Conservation (phyloP, 352 stramenopile species). For the Blastocystis sp. region DNA sequence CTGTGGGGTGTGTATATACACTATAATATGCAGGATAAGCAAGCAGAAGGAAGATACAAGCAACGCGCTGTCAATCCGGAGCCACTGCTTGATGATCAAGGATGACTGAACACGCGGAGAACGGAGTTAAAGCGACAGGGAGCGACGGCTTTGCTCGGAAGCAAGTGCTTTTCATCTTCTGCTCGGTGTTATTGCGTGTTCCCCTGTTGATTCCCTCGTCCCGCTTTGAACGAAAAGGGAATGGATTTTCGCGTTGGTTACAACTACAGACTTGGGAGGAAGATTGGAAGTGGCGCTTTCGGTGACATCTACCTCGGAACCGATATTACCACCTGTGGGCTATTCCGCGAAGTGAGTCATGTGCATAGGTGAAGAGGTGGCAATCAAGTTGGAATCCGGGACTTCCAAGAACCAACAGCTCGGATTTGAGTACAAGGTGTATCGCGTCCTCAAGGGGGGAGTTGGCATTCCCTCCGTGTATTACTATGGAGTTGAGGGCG, state of each 20-base stretch:
- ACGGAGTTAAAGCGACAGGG: no score
- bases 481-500: constrained; percentile 93
- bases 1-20: no score
- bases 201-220: neutral
- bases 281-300: constrained; percentile 98
- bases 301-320: constrained; percentile 99
- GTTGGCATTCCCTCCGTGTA: constrained; percentile 94
- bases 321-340: constrained; percentile 78
- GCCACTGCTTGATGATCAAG: neutral
- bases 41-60: no score
- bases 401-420: constrained; percentile 92
- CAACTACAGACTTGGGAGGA: constrained; percentile 96
- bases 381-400: constrained; percentile 95
- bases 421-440: constrained; percentile 99
- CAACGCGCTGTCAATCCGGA: neutral
- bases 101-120: neutral
- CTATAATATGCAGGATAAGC: no score
- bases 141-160: neutral
- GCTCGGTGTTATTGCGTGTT: neutral
- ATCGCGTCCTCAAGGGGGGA: constrained; percentile 96
- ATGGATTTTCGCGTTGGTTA: constrained; percentile 94
- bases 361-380: constrained; percentile 82
- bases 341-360: neutral
- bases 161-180: neutral
- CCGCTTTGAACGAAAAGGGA: neutral